Conservation (phyloP, 2,329 filamentous ascomycete species). For the Penicillium sp. region DNA sequence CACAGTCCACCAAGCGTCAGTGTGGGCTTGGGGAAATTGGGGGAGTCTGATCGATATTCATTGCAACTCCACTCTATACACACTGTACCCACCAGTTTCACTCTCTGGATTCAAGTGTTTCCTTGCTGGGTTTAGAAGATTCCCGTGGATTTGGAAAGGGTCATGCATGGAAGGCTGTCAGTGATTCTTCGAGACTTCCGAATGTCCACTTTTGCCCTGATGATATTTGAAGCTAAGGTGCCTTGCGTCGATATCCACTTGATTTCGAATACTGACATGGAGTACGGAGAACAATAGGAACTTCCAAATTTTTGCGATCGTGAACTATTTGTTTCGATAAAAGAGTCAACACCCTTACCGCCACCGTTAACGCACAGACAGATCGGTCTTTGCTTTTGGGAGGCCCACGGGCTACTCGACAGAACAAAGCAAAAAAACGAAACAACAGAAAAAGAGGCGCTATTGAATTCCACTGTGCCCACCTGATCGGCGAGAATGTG, state of each 20-base stretch:
- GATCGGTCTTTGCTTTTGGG: slow-evolving; percentile 4
- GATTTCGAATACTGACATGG: neutral
- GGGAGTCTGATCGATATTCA: slow-evolving; percentile 9
- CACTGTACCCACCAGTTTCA: neutral
- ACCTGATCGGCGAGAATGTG: slow-evolving; percentile 3
- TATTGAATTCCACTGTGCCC: slow-evolving; percentile 1
- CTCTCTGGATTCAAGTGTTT: slow-evolving; percentile 7
- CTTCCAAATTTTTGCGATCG: slow-evolving; percentile 3
- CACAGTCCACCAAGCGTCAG: slow-evolving; percentile 2
- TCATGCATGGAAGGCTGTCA: slow-evolving; percentile 32
- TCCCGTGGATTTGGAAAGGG: slow-evolving; percentile 4
- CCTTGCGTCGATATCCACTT: slow-evolving; percentile 5
- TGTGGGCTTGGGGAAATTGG: slow-evolving; percentile 16
- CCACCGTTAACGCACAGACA: slow-evolving; percentile 34
- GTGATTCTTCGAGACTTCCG: slow-evolving; percentile 19
- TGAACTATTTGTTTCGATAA: slow-evolving; percentile 11
- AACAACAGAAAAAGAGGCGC: neutral
- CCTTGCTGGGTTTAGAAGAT: slow-evolving; percentile 10
- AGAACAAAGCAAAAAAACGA: slow-evolving; percentile 1
- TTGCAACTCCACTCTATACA: slow-evolving; percentile 5
- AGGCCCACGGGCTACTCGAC: slow-evolving; percentile 9
- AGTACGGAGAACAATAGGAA: neutral
- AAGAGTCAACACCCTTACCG: slow-evolving; percentile 7
- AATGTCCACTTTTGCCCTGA: slow-evolving; percentile 2
- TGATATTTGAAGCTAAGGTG: neutral